These are phyloP conservation scores for Ophiocordyceps robertsii DNA, from an alignment of 2,329 filamentous ascomycete genomes.

Conservation along the genomic window DNA sequence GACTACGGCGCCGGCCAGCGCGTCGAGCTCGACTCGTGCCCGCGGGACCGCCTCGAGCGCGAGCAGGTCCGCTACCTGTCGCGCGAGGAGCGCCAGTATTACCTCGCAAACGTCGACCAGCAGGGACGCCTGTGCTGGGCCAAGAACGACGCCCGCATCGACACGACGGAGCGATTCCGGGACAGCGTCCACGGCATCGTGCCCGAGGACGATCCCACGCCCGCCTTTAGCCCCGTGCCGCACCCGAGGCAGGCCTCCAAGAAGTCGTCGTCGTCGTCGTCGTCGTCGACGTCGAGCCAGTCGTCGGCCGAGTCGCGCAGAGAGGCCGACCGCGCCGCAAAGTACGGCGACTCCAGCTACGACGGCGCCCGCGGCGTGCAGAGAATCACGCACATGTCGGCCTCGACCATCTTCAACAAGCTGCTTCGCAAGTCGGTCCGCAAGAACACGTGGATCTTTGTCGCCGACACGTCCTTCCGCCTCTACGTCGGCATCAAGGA, in stretches of 20 bases:
- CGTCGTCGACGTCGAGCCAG: conserved; percentile 12
- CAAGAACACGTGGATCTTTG: conserved; percentile 91
- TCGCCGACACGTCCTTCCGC: conserved; percentile 71
- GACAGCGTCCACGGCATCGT: conserved; percentile 71
- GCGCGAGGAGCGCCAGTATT: conserved; percentile 67
- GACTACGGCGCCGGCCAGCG: conserved; percentile 65
- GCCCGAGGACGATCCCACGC: conserved; percentile 44
- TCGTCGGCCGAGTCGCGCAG: conserved; percentile 26
- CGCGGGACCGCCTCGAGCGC: conserved; percentile 59
- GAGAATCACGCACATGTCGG: conserved; percentile 49
- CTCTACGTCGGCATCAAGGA: conserved; percentile 86
- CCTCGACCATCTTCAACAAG: conserved; percentile 64
- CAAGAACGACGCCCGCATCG: conserved; percentile 66
- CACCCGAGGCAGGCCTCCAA: no score
- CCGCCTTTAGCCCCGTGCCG: conserved; percentile 27
- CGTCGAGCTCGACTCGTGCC: conserved; percentile 57
- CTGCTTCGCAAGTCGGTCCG: conserved; percentile 65
- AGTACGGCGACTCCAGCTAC: conserved; percentile 51
- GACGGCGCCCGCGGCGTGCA: conserved; percentile 43
- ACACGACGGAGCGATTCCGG: conserved; percentile 61
- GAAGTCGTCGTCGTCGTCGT: conserved; percentile 10
- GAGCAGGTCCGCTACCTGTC: conserved; percentile 77
- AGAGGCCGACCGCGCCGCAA: conserved; percentile 47
- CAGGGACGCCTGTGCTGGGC: conserved; percentile 75
- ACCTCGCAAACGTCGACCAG: conserved; percentile 62